These are phyloP conservation scores for Magnaporthales sp. DNA, from an alignment of 2,329 filamentous ascomycete genomes.

Conservation along the genomic window DNA sequence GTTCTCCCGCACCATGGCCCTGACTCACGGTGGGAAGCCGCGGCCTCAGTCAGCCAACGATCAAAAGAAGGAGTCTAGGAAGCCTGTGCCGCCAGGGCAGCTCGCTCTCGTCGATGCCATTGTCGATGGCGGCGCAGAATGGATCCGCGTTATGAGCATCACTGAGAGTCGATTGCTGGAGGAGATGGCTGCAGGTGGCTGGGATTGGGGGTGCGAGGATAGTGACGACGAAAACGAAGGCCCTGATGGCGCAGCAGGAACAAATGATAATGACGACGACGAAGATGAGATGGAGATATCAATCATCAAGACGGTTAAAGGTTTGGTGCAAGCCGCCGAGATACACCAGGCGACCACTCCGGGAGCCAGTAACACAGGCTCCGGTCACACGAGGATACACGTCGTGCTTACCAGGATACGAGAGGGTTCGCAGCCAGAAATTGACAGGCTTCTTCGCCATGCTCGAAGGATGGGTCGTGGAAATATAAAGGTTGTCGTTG, in stretches of 20 bases:
- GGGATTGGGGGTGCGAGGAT: constrained; percentile 15
- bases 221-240: constrained; percentile 9
- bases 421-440: constrained; percentile 14
- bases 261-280: constrained; percentile 8
- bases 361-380: neutral
- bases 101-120: constrained; percentile 21
- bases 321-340: constrained; percentile 19
- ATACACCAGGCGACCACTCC: constrained; percentile 16
- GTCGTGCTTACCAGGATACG: constrained; percentile 19
- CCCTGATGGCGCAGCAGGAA: constrained; percentile 5
- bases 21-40: neutral
- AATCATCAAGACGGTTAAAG: constrained; percentile 16
- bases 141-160: constrained; percentile 24
- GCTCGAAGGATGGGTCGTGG: constrained; percentile 14
- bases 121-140: constrained; percentile 22
- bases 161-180: constrained; percentile 18
- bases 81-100: neutral
- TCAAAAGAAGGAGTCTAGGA: neutral
- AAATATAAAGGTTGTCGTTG: constrained; percentile 15
- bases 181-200: constrained; percentile 23
- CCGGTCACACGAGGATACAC: constrained; percentile 7
- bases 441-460: constrained; percentile 18
- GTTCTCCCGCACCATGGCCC: constrained; percentile 11
- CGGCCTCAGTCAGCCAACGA: neutral
- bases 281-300: constrained; percentile 13